Conservation (phyloP, 2,329 filamentous ascomycete genomes). For the Mycosphaerella arachidis region DNA sequence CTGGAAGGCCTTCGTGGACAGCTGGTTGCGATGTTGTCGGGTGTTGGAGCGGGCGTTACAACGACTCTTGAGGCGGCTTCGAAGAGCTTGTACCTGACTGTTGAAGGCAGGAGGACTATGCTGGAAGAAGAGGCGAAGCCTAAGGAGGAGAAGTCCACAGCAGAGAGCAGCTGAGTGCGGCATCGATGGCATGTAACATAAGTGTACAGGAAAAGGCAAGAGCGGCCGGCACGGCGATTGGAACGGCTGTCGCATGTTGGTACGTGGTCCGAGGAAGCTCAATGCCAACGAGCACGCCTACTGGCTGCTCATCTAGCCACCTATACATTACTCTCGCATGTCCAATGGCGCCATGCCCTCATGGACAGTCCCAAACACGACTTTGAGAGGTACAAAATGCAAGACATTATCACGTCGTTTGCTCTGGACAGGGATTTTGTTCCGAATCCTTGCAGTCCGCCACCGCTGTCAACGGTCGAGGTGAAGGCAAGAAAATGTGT, state of each 20-base stretch:
- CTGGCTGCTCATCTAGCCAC: too few relatives aligned
- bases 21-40: conserved; percentile 75
- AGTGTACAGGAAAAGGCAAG: not conserved
- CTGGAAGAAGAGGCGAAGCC: conserved; percentile 65
- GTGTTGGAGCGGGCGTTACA: conserved; percentile 71
- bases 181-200: not conserved
- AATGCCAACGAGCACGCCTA: too few relatives aligned
- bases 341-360: too few relatives aligned
- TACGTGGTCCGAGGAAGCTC: too few relatives aligned
- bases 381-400: not conserved
- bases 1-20: conserved; percentile 75
- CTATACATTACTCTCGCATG: too few relatives aligned
- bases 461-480: not conserved
- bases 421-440: not conserved
- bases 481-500: not conserved
- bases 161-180: not conserved
- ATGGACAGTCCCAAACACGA: not conserved
- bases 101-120: conserved; percentile 76
- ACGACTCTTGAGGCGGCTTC: conserved; percentile 72
- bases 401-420: not conserved
- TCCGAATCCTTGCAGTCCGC: not conserved
- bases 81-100: conserved; percentile 78
- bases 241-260: too few relatives aligned
- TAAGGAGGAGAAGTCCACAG: not conserved
- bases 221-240: not conserved